Conservation (phyloP, 2,329 filamentous ascomycete genomes). For the Pyrenochaeta sp. region DNA sequence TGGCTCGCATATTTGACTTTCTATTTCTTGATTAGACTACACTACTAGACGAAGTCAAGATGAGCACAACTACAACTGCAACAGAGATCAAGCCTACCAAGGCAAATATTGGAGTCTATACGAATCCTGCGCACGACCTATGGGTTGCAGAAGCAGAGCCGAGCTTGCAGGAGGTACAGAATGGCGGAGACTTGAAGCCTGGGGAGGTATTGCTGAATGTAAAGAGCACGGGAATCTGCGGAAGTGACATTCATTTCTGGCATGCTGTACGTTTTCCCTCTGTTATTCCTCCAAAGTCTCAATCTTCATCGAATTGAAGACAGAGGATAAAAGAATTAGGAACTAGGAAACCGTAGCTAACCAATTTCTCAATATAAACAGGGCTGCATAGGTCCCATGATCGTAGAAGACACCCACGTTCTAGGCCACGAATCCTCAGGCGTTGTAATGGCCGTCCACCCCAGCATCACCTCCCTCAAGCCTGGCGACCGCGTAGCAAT, state of each 20-base stretch:
- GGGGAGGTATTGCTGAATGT: constrained; percentile 90
- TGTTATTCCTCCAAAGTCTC: neutral
- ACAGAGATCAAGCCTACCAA: constrained; percentile 66
- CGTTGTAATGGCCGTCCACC: constrained; percentile 79
- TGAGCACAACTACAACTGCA: constrained; percentile 40
- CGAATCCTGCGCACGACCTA: constrained; percentile 89
- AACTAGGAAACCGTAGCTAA: constrained; percentile 1
- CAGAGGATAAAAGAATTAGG: neutral
- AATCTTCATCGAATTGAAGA: neutral
- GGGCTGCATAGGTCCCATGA: constrained; percentile 92
- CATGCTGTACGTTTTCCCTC: constrained; percentile 66
- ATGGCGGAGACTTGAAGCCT: constrained; percentile 72
- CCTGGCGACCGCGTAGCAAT: constrained; percentile 91
- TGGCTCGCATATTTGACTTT: neutral
- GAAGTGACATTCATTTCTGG: constrained; percentile 97
- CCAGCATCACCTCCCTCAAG: constrained; percentile 79
- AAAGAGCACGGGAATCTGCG: constrained; percentile 96
- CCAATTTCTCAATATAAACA: constrained; percentile 9
- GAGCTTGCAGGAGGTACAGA: constrained; percentile 75
- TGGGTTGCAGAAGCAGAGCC: constrained; percentile 86
- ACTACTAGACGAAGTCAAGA: constrained; percentile 16
- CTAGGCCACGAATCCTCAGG: constrained; percentile 94
- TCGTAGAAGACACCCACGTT: constrained; percentile 87
- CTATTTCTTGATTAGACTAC: neutral
- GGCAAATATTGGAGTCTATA: constrained; percentile 95